Percentiles rank a stretch among this genome's conserved stretches.
Conservation (phyloP, 1,139 yeast genomes). For the Debaryomycetaceae sp. region DNA sequence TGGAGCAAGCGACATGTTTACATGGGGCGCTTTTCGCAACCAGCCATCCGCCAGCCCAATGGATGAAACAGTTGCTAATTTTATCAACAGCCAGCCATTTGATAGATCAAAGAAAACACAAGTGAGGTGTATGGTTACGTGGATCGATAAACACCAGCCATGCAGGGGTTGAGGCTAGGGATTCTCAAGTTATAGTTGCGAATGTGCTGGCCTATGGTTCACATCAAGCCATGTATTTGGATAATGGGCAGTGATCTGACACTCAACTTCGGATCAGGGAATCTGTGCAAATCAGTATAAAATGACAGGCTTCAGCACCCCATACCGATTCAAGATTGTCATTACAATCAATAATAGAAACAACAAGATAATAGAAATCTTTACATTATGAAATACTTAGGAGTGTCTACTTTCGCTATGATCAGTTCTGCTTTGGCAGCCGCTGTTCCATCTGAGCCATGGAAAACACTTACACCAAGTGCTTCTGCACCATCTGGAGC, state of each 20-base stretch:
- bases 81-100: background rate
- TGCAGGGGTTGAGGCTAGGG: background rate
- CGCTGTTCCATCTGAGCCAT: conserved; percentile 66
- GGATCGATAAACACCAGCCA: too few species aligned
- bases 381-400: conserved; percentile 26
- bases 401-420: conserved; percentile 26
- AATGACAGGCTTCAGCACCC: background rate
- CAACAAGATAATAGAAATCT: background rate
- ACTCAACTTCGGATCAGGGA: background rate
- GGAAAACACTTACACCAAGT: conserved; percentile 68
- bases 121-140: too few species aligned
- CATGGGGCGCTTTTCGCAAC: conserved; percentile 1
- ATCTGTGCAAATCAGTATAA: background rate
- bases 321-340: background rate
- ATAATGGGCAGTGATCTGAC: background rate
- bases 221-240: conserved; percentile 1
- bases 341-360: background rate
- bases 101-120: too few species aligned
- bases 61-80: background rate
- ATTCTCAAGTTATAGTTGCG: background rate
- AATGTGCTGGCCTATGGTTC: background rate
- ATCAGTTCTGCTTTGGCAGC: conserved; percentile 57
- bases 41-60: conserved; percentile 1
- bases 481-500: conserved; percentile 55
- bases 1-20: background rate